Evolutionary conservation across 2,329 filamentous ascomycete genomes (phyloP).

Genomic region (Colletotrichum chlorophyti): DNA sequence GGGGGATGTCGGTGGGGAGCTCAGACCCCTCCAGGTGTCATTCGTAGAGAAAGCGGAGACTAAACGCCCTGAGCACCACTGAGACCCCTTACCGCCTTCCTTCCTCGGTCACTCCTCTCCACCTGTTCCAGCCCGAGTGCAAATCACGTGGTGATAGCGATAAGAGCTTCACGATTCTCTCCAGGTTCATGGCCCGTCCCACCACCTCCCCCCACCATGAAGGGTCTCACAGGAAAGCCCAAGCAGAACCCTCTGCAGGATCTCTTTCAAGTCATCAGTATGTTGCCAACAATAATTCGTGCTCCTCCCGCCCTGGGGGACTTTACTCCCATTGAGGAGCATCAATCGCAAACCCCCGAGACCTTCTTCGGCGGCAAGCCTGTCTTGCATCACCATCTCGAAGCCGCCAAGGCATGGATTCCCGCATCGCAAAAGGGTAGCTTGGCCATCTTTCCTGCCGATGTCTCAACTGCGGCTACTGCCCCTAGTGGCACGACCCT

Average conservation of each 20-base stretch:
- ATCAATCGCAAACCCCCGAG: constrained; percentile 74
- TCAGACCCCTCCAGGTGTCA: constrained; percentile 9
- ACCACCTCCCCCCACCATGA: constrained; percentile 27
- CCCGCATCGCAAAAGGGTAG: constrained; percentile 59
- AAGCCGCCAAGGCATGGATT: constrained; percentile 64
- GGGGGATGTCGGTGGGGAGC: constrained; percentile 9
- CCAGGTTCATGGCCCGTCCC: constrained; percentile 23
- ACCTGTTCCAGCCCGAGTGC: not conserved
- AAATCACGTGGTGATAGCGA: constrained; percentile 32
- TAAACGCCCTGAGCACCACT: not conserved
- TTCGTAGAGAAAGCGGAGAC: not conserved
- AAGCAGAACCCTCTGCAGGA: constrained; percentile 19
- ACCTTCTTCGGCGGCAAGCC: constrained; percentile 76
- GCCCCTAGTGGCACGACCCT: constrained; percentile 40
- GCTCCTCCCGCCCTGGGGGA: constrained; percentile 61
- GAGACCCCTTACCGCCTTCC: constrained; percentile 4
- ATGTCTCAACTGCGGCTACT: constrained; percentile 39
- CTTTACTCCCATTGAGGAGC: constrained; percentile 71
- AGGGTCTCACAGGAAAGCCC: constrained; percentile 6
- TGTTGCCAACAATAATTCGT: constrained; percentile 63
- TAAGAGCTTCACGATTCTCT: constrained; percentile 28
- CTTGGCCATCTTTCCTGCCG: constrained; percentile 60
- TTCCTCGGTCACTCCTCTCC: rapidly evolving
- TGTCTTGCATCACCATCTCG: constrained; percentile 70
- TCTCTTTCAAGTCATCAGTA: constrained; percentile 31